Base-by-base conservation (phyloP, 1,284 basidiomycete genomes). In the Termitomyces sp. region DNA sequence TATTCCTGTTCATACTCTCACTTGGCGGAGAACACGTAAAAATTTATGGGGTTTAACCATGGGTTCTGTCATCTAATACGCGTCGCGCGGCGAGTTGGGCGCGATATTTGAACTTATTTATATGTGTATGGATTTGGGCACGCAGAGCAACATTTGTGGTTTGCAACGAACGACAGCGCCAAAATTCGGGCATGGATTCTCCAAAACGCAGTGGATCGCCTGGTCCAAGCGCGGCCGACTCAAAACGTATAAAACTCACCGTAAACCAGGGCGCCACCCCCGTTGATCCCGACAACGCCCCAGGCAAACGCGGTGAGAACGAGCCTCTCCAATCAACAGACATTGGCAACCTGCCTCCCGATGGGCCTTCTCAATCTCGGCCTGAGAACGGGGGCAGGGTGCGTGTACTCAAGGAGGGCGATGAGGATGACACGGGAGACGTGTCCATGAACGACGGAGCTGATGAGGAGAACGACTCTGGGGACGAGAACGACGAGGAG, bases 181-280 rank as follows among this genome's bases (percentile, higher is more conserved):
- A 55, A 58, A 62, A 61, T 55, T 53, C 43, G 46, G 5, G 57
- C 50, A 85, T 84, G 83, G 82, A 83, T 68, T 87, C 86, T 53
- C 86, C 86, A 63, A 87, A 86, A 74, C 86, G 87, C 67, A 78
- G 82, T 58, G 83, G 80, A 57, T 87, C 86, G 48, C 82, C 84
- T 34, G 78, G 79, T 7, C 77, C 82, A 8, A 74, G 71, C 57
- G 68, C 70, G 41, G 72, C 80, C 41, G 86, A 87, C 61, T 68
- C 81, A 19, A 88, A 88, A 70, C 78, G 86, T 59, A 78, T 86
- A 62, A 81, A 79, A 50, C 74, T 88, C 46, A 84, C 83, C 0
- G 82, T 83, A 0, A 78, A 78, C 52, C 83, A 88, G 63, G 85
- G 84, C 30, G 86, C 77, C 12, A 72, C 78, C 8, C 79, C 83